phyloP scores from a whole-genome alignment of 1,139 yeast species.

The Pneumocystis jirovecii region DNA sequence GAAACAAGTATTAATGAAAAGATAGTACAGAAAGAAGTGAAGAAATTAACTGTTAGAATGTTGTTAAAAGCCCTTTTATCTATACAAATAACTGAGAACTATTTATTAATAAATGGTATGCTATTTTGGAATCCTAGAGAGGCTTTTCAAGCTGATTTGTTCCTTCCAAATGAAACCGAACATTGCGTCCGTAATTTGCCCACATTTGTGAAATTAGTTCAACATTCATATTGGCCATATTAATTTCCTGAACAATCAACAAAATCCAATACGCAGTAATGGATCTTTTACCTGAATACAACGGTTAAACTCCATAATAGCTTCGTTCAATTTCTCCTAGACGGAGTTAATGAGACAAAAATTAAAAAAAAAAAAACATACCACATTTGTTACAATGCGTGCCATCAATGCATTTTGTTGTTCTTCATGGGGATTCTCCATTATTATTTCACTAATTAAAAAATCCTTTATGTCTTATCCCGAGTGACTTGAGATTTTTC shows the following conservation, averaged over 20 bases:
- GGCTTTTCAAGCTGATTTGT: slow-evolving; percentile 53
- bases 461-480: background rate
- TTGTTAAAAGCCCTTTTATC: too few species aligned
- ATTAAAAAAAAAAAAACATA: background rate
- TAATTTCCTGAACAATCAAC: slow-evolving; percentile 33
- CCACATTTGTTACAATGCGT: slow-evolving; percentile 58
- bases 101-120: too few species aligned
- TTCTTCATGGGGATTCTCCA: slow-evolving; percentile 87
- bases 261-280: background rate
- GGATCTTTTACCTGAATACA: slow-evolving; percentile 31
- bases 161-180: slow-evolving; percentile 56
- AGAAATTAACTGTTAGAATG: background rate
- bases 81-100: too few species aligned
- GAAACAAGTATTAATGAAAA: background rate
- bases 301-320: slow-evolving; percentile 48
- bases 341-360: slow-evolving; percentile 19
- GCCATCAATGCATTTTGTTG: slow-evolving; percentile 65
- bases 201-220: slow-evolving; percentile 69
- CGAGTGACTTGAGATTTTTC: background rate
- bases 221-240: slow-evolving; percentile 51
- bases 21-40: background rate
- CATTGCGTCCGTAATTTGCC: slow-evolving; percentile 61
- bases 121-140: slow-evolving; percentile 19
- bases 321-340: slow-evolving; percentile 50
- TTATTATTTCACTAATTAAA: slow-evolving; percentile 27